phyloP scores from a whole-genome alignment of 768 basidiomycete species.

The Agrocybe chaxingu region DNA sequence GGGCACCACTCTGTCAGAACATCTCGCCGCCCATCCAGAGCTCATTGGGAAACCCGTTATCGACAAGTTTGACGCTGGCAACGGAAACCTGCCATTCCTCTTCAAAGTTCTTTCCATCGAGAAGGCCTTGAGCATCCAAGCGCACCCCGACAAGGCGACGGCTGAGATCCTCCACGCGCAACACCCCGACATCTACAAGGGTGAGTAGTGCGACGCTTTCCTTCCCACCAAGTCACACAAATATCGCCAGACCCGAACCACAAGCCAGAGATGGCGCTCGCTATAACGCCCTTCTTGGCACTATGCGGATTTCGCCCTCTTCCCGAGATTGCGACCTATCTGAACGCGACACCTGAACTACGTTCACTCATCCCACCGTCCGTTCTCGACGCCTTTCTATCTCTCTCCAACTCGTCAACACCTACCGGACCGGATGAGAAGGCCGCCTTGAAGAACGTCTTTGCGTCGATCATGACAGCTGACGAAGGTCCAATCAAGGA shows the following conservation, averaged over 20 bases:
- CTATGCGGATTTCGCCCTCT: slow-evolving; percentile 94
- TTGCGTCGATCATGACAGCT: slow-evolving; percentile 85
- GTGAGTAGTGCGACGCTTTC: slow-evolving; percentile 35
- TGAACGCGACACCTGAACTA: slow-evolving; percentile 75
- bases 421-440: slow-evolving; percentile 49
- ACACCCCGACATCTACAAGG: slow-evolving; percentile 88
- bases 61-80: slow-evolving; percentile 46
- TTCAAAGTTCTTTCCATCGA: slow-evolving; percentile 91
- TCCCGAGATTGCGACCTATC: slow-evolving; percentile 59
- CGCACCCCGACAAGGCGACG: slow-evolving; percentile 84
- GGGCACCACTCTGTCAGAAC: slow-evolving; percentile 44
- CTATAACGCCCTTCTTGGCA: slow-evolving; percentile 85
- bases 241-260: slow-evolving; percentile 77
- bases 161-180: slow-evolving; percentile 66
- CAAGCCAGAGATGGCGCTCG: slow-evolving; percentile 99
- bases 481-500: slow-evolving; percentile 44
- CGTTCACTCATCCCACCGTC: slow-evolving; percentile 60
- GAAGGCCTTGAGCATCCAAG: slow-evolving; percentile 89
- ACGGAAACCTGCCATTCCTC: slow-evolving; percentile 82
- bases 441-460: slow-evolving; percentile 68
- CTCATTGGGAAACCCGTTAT: slow-evolving; percentile 65
- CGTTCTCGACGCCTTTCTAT: slow-evolving; percentile 50
- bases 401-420: slow-evolving; percentile 37
- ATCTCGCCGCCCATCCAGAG: slow-evolving; percentile 63
- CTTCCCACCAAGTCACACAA: neutral